Conservation (phyloP, 2,329 filamentous ascomycete species). For the Alternaria sp. region DNA sequence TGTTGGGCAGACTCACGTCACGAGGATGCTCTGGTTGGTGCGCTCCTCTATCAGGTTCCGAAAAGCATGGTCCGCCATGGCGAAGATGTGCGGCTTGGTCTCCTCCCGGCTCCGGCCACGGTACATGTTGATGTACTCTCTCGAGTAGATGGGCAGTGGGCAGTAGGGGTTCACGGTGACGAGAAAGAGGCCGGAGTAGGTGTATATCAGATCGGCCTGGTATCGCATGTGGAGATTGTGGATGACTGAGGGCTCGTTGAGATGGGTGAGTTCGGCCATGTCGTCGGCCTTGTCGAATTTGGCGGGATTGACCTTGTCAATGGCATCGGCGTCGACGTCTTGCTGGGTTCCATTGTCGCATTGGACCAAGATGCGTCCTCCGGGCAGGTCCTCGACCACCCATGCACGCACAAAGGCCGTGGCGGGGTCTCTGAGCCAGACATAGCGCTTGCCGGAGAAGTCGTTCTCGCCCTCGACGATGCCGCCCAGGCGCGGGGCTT, state of each 20-base stretch:
- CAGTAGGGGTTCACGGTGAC: constrained; percentile 98
- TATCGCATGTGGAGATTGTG: constrained; percentile 97
- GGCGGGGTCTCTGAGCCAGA: constrained; percentile 91
- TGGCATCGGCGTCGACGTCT: constrained; percentile 82
- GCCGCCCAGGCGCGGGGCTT: constrained; percentile 66
- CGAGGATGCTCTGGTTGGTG: constrained; percentile 94
- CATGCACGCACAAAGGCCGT: constrained; percentile 91
- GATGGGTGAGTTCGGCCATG: constrained; percentile 97
- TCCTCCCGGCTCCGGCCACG: constrained; percentile 90
- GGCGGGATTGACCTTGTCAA: constrained; percentile 98
- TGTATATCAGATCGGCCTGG: constrained; percentile 94
- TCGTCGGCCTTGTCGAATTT: constrained; percentile 99
- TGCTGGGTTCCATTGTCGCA: constrained; percentile 96
- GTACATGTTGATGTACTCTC: constrained; percentile 99
- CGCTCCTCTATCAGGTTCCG: constrained; percentile 94
- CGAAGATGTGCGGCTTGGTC: constrained; percentile 95
- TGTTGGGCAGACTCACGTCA: constrained; percentile 67
- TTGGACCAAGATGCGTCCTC: constrained; percentile 79
- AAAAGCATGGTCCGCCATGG: constrained; percentile 96
- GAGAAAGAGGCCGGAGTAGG: constrained; percentile 95
- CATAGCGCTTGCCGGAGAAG: constrained; percentile 97
- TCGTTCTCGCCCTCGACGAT: constrained; percentile 94
- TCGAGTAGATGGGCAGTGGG: constrained; percentile 90
- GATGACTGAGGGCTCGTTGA: constrained; percentile 97
- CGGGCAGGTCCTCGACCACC: constrained; percentile 81